A percentile compares a stretch with the other conserved stretches of the same genome.
Conservation (phyloP, 331 rosid species). For the Pyracantha coccinea region DNA sequence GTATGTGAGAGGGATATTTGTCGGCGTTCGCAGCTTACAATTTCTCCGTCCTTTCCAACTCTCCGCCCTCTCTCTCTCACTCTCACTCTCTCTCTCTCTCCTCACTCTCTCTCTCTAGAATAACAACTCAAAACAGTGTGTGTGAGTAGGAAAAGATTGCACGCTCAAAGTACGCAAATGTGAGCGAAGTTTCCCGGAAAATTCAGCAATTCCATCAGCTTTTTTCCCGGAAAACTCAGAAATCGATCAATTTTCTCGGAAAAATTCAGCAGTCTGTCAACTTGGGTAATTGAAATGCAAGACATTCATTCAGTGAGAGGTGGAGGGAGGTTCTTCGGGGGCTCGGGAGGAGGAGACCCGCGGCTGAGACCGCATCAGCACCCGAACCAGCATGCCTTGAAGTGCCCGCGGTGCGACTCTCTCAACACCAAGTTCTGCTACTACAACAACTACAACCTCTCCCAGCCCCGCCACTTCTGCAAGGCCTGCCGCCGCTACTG, state of each 20-base stretch:
- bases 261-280: neutral
- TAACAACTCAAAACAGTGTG: neutral
- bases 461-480: constrained; percentile 99
- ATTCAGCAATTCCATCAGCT: neutral
- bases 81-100: neutral
- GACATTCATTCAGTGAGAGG: constrained; percentile 60
- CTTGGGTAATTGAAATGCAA: constrained; percentile 48
- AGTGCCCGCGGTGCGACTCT: constrained; percentile 94
- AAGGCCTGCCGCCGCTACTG: constrained; percentile 96
- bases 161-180: neutral
- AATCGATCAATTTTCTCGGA: no score
- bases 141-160: neutral
- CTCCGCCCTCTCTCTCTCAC: neutral
- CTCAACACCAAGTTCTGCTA: constrained; percentile 93
- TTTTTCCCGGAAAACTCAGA: neutral
- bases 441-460: constrained; percentile 94
- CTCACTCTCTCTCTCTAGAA: constrained; percentile 5
- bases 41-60: neutral
- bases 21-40: constrained; percentile 30
- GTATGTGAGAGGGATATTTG: constrained; percentile 50
- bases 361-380: constrained; percentile 55
- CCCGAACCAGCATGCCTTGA: constrained; percentile 47
- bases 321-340: constrained; percentile 45
- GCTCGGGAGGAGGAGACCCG: constrained; percentile 35
- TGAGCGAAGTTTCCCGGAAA: constrained; percentile 2